Conservation (phyloP, 164 flowering plant species). For the Litsea cubeba region DNA sequence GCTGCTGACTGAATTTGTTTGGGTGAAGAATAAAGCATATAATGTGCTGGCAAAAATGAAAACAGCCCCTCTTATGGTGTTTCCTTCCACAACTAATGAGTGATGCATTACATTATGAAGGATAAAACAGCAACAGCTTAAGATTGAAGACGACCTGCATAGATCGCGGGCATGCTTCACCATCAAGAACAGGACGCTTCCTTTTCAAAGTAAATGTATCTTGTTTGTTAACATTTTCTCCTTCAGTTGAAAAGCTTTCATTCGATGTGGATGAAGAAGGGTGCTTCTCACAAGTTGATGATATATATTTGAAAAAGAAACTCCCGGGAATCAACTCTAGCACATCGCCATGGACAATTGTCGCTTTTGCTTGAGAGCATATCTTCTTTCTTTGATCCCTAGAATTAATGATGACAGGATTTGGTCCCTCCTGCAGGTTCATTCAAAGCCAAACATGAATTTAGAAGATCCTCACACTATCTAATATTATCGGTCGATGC, state of each 20-base stretch:
- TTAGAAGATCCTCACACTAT: background rate
- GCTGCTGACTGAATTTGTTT: too few species aligned
- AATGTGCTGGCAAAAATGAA: too few species aligned
- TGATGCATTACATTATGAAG: background rate
- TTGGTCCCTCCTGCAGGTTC: constrained; percentile 63
- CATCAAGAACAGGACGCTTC: constrained; percentile 35
- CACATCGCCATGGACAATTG: constrained; percentile 50
- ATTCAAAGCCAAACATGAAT: background rate
- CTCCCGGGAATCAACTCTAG: constrained; percentile 90
- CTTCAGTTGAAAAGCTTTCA: constrained; percentile 24
- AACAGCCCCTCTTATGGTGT: too few species aligned
- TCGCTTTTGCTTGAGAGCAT: constrained; percentile 31
- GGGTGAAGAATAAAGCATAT: too few species aligned
- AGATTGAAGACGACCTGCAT: constrained; percentile 27
- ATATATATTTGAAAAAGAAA: constrained; percentile 53
- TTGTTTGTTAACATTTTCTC: constrained; percentile 6
- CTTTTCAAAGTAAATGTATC: constrained; percentile 37
- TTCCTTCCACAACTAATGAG: too few species aligned
- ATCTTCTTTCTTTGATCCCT: constrained; percentile 55
- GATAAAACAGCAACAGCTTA: background rate
- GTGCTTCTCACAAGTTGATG: constrained; percentile 9
- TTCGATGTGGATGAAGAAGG: constrained; percentile 8
- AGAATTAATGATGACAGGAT: constrained; percentile 70
- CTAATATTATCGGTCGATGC: background rate
- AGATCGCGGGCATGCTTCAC: constrained; percentile 31